Evolutionary conservation across 1,284 basidiomycete species (phyloP).

Genomic region (Fomitopsis betulina): DNA sequence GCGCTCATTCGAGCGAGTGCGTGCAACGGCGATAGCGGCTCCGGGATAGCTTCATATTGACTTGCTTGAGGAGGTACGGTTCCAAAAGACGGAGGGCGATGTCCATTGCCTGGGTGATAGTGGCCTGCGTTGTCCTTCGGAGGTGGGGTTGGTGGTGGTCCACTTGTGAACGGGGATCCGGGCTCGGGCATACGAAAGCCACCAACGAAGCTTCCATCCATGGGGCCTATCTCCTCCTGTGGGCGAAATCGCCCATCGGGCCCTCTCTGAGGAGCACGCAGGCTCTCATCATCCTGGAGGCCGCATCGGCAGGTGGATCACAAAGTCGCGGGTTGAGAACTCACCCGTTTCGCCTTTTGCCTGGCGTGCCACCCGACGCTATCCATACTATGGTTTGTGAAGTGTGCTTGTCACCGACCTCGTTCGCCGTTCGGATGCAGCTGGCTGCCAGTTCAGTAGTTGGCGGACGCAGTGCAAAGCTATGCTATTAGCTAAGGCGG

Average conservation of each 20-base stretch:
- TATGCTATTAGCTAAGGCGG: background rate
- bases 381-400: slow-evolving; percentile 43
- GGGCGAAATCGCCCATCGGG: slow-evolving; percentile 49
- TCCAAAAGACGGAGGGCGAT: background rate
- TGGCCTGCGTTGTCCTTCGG: slow-evolving; percentile 28
- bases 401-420: too few species aligned
- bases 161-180: slow-evolving; percentile 16
- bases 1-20: slow-evolving; percentile 50
- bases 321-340: background rate
- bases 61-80: slow-evolving; percentile 2
- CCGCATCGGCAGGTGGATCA: background rate
- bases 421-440: background rate
- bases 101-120: background rate
- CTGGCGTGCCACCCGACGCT: slow-evolving; percentile 66
- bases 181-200: slow-evolving; percentile 17
- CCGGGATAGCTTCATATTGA: slow-evolving; percentile 5
- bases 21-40: slow-evolving; percentile 18
- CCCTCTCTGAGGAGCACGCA: slow-evolving; percentile 39
- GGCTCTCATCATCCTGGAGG: slow-evolving; percentile 38
- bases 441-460: background rate
- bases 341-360: slow-evolving; percentile 27
- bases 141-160: slow-evolving; percentile 22
- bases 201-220: slow-evolving; percentile 35
- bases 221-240: slow-evolving; percentile 51
- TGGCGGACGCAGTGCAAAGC: background rate